Conservation (phyloP, 2,329 filamentous ascomycete genomes). For the Penicillium sp. region DNA sequence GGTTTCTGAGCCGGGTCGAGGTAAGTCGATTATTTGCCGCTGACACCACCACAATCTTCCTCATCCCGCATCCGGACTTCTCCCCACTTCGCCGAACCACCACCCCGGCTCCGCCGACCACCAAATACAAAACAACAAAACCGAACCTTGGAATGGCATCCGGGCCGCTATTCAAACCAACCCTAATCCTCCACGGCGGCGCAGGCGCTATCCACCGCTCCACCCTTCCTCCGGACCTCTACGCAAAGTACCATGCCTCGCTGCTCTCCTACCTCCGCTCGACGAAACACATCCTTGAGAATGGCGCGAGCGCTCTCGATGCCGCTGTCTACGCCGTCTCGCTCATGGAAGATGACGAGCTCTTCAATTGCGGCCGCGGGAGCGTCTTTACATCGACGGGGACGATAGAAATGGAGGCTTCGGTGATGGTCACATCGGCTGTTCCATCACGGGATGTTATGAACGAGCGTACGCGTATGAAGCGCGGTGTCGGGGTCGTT, state of each 20-base stretch:
- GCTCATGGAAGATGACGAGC: slow-evolving; percentile 75
- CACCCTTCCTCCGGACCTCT: slow-evolving; percentile 63
- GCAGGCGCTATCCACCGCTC: slow-evolving; percentile 70
- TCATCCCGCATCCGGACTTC: neutral
- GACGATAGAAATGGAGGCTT: slow-evolving; percentile 83
- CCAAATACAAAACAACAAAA: neutral
- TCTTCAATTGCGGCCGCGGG: slow-evolving; percentile 85
- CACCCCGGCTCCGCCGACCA: neutral
- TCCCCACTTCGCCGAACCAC: neutral
- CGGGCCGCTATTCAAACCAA: slow-evolving; percentile 50
- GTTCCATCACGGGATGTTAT: neutral
- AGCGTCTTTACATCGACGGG: slow-evolving; percentile 86
- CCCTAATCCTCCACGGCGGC: slow-evolving; percentile 73
- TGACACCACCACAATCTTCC: slow-evolving; percentile 5
- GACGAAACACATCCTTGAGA: slow-evolving; percentile 47
- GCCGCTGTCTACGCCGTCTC: slow-evolving; percentile 76
- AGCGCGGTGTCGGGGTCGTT: slow-evolving; percentile 79
- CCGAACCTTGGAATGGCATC: neutral
- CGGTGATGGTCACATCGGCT: slow-evolving; percentile 75
- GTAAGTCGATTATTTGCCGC: slow-evolving; percentile 8
- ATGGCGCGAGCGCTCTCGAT: slow-evolving; percentile 67
- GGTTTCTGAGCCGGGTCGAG: neutral
- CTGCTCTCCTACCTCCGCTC: slow-evolving; percentile 65
- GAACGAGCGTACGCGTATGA: slow-evolving; percentile 56
- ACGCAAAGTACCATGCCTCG: slow-evolving; percentile 62